Evolutionary conservation across 306 rosid genomes (phyloP).

Genomic region (Alnus glutinosa): DNA sequence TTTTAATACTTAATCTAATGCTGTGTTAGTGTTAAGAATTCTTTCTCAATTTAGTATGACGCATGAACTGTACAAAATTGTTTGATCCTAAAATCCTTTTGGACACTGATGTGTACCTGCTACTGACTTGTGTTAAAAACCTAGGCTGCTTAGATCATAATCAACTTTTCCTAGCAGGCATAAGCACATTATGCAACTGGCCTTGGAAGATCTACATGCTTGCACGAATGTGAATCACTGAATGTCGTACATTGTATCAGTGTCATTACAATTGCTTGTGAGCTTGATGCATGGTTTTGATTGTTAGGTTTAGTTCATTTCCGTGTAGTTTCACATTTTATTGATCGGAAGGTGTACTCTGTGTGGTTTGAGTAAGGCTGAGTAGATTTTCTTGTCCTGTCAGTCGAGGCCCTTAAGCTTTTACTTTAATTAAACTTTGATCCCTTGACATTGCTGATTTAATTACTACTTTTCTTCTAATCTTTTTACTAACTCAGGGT

Average conservation of each 20-base stretch:
- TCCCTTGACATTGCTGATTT: not conserved
- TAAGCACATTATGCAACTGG: not conserved
- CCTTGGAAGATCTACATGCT: not conserved
- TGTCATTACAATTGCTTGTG: not conserved
- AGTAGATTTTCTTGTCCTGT: not conserved
- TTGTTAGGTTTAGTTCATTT: not conserved
- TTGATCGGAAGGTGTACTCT: not conserved
- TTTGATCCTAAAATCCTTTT: not conserved
- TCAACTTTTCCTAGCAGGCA: not conserved
- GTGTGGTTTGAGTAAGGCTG: not conserved
- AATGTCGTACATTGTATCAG: not conserved
- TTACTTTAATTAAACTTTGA: not conserved
- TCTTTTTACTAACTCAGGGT: conserved; percentile 9
- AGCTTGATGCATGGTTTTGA: not conserved
- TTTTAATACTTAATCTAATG: not conserved
- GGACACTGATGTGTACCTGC: not conserved
- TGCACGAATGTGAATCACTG: not conserved
- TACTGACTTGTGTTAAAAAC: not conserved
- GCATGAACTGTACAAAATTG: not conserved
- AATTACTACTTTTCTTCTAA: not conserved
- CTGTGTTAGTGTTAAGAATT: not conserved
- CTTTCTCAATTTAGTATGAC: not conserved
- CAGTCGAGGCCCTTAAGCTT: not conserved
- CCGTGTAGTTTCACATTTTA: not conserved
- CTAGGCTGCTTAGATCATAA: not conserved